Percentiles rank a stretch among this genome's conserved stretches.
phyloP scores from a whole-genome alignment of 805 yeast genomes.

The Pichia heedii region DNA sequence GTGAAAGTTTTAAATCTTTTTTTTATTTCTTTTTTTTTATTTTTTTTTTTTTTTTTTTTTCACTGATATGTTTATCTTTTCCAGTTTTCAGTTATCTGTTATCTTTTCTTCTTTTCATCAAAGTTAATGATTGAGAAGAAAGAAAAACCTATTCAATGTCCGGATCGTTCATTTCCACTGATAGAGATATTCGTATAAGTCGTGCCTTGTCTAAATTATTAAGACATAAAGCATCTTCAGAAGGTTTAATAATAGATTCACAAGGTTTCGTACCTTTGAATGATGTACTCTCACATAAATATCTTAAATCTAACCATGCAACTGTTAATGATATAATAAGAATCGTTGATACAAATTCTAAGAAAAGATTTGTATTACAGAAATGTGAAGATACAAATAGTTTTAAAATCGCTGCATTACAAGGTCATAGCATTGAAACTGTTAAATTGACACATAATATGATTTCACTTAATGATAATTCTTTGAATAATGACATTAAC shows the following conservation, averaged over 20 bases:
- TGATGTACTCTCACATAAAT: conserved; percentile 45
- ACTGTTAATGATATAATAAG: conserved; percentile 48
- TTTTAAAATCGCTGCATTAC: conserved; percentile 69
- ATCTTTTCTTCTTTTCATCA: no score
- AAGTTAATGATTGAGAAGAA: no score
- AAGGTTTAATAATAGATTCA: conserved; percentile 51
- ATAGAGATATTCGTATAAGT: conserved; percentile 38
- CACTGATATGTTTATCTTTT: no score
- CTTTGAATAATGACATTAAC: conserved; percentile 18
- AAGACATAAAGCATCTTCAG: conserved; percentile 78
- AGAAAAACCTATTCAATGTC: no score
- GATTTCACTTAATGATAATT: conserved; percentile 7
- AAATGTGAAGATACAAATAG: not conserved
- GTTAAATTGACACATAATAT: conserved; percentile 32
- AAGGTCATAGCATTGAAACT: conserved; percentile 70
- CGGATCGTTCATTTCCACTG: not conserved
- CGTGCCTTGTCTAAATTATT: conserved; percentile 67
- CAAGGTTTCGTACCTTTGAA: conserved; percentile 57
- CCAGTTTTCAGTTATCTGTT: no score
- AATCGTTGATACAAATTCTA: conserved; percentile 58
- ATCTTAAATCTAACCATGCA: conserved; percentile 47
- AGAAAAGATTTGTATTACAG: conserved; percentile 50
- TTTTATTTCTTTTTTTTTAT: no score
- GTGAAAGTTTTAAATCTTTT: no score
- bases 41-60: no score